Evolutionary conservation across 1,284 basidiomycete genomes (phyloP).

Genomic region (Microbotryum saponariae): DNA sequence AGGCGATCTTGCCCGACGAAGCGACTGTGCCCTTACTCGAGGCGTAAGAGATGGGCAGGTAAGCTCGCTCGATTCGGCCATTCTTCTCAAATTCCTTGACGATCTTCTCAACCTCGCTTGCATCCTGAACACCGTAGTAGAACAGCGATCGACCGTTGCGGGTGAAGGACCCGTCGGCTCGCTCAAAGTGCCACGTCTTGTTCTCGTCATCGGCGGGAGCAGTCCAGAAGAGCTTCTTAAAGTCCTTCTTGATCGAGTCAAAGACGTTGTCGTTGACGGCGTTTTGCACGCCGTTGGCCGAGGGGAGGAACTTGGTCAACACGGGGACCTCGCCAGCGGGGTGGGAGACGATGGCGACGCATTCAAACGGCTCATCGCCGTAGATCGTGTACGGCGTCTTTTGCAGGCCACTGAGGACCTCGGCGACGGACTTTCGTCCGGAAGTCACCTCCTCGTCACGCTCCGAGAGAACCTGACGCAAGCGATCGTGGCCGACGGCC

Average conservation of each 20-base stretch:
- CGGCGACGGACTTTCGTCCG: conserved; percentile 79
- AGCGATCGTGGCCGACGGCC: conserved; percentile 79
- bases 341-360: conserved; percentile 87
- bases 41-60: conserved; percentile 73
- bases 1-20: conserved; percentile 38
- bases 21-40: conserved; percentile 45
- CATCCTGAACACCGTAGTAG: conserved; percentile 94
- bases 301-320: conserved; percentile 83
- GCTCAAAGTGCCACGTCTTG: conserved; percentile 96
- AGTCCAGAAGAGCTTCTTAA: conserved; percentile 93
- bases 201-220: conserved; percentile 90
- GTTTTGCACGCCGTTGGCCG: conserved; percentile 82
- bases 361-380: conserved; percentile 94
- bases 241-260: conserved; percentile 88
- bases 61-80: conserved; percentile 76
- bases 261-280: conserved; percentile 96
- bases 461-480: conserved; percentile 86
- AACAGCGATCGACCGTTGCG: conserved; percentile 83
- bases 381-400: conserved; percentile 85
- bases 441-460: conserved; percentile 84
- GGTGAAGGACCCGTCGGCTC: conserved; percentile 95
- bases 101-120: conserved; percentile 81
- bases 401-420: conserved; percentile 68
- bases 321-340: conserved; percentile 84
- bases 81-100: conserved; percentile 77